Evolutionary conservation across 495 filamentous ascomycete species (phyloP).

Genomic region (Pseudoneurospora amorphoporcata): DNA sequence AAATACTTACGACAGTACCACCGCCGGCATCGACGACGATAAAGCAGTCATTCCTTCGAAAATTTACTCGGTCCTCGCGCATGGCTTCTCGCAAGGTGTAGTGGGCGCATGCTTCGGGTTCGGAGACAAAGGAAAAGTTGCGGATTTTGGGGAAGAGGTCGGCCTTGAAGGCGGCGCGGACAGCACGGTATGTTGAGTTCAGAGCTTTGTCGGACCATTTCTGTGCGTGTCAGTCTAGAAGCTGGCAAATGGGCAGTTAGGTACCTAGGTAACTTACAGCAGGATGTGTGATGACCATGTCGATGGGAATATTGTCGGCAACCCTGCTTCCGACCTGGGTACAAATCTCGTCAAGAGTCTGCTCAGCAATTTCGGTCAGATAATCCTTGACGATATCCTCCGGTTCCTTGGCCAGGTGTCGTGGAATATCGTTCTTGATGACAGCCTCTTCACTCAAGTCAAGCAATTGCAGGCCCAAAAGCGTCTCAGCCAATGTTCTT

Average conservation of each 20-base stretch:
- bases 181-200: slow-evolving; percentile 23
- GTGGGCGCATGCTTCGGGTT: slow-evolving; percentile 48
- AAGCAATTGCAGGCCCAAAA: slow-evolving; percentile 9
- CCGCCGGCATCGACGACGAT: slow-evolving; percentile 48
- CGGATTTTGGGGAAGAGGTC: slow-evolving; percentile 18
- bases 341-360: slow-evolving; percentile 10
- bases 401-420: slow-evolving; percentile 21
- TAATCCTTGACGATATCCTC: slow-evolving; percentile 25
- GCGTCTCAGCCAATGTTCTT: slow-evolving; percentile 7
- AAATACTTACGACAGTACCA: slow-evolving; percentile 36
- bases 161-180: slow-evolving; percentile 16
- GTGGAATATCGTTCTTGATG: slow-evolving; percentile 15
- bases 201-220: slow-evolving; percentile 23
- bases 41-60: slow-evolving; percentile 37
- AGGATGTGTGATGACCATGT: slow-evolving; percentile 27
- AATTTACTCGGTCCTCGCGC: slow-evolving; percentile 6
- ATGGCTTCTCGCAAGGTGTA: slow-evolving; percentile 32
- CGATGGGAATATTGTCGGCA: slow-evolving; percentile 13
- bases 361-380: slow-evolving; percentile 16
- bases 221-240: slow-evolving; percentile 2
- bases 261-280: slow-evolving; percentile 10
- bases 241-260: not conserved
- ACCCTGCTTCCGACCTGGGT: slow-evolving; percentile 4
- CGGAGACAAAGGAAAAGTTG: slow-evolving; percentile 34
- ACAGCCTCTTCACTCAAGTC: slow-evolving; percentile 6